Conservation (phyloP, 164 flowering plant species). For the Tinospora cordifolia region DNA sequence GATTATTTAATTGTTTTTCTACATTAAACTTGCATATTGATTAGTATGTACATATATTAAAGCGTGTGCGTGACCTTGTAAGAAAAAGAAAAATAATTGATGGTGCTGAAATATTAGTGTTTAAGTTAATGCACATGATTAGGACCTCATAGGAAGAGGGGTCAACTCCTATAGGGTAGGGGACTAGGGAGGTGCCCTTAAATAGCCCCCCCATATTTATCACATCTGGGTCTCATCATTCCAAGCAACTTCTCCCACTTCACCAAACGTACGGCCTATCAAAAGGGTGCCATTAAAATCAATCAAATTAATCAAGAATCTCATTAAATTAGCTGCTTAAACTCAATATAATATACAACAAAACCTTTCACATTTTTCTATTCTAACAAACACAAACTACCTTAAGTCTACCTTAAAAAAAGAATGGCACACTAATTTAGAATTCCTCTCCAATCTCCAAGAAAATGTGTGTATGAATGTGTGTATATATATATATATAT, state of each 20-base stretch:
- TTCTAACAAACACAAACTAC: neutral
- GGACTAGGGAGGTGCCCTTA: neutral
- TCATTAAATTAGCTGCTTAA: neutral
- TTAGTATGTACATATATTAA: too few relatives aligned
- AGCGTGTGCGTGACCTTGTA: too few relatives aligned
- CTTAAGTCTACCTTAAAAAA: neutral
- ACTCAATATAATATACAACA: neutral
- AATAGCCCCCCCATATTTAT: too few relatives aligned
- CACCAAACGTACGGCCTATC: neutral
- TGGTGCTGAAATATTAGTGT: neutral
- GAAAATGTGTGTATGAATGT: too few relatives aligned
- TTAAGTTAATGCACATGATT: neutral
- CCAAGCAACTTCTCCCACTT: neutral
- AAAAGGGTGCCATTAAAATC: neutral
- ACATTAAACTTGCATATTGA: too few relatives aligned
- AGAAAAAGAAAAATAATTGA: too few relatives aligned
- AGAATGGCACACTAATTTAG: too few relatives aligned
- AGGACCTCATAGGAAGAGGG: neutral
- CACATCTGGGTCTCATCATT: neutral
- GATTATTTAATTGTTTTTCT: too few relatives aligned
- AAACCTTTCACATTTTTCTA: constrained; percentile 1
- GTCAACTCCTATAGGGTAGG: constrained; percentile 3
- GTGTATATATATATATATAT: too few relatives aligned
- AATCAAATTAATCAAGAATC: neutral
- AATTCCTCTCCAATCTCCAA: neutral